phyloP scores from a whole-genome alignment of 345 rosid genomes.

The Euclidium syriacum region DNA sequence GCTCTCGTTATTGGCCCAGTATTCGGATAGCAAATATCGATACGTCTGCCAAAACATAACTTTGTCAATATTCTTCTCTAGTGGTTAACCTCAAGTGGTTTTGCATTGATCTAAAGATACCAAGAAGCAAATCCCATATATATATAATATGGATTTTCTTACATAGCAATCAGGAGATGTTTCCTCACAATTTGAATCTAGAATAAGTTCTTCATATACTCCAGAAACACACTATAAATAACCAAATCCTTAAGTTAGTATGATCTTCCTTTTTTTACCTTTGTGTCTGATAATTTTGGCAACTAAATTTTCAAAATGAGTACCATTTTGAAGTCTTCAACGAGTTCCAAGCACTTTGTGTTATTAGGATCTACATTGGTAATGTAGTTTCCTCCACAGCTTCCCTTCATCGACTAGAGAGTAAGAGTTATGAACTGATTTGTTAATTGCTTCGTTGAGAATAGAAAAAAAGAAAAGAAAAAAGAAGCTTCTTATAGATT shows the following conservation, averaged over 20 bases:
- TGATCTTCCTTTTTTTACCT: not conserved
- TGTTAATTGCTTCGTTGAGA: not conserved
- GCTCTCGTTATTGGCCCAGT: conserved; percentile 17
- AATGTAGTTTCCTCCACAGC: conserved; percentile 37
- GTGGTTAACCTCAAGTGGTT: not conserved
- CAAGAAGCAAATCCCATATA: too few relatives aligned
- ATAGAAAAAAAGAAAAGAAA: not conserved
- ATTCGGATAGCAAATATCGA: not conserved
- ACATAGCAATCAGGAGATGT: conserved; percentile 19
- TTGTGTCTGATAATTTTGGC: too few relatives aligned
- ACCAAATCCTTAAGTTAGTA: not conserved
- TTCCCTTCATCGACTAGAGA: conserved; percentile 43
- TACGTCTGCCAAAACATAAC: not conserved
- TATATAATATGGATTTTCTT: too few relatives aligned
- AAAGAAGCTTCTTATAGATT: not conserved
- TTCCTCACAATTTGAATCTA: not conserved
- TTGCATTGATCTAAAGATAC: not conserved
- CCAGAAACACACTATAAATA: conserved; percentile 20
- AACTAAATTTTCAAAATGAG: not conserved
- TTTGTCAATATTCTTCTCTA: not conserved
- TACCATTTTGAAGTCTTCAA: conserved; percentile 8
- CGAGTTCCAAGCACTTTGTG: conserved; percentile 32
- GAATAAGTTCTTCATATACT: not conserved
- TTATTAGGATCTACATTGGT: conserved; percentile 32
- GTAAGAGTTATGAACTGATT: not conserved